Evolutionary conservation across 2,329 filamentous ascomycete species (phyloP), one percentile per base, ranked within the genome.

Genomic region (Calonectria hawksworthii): DNA sequence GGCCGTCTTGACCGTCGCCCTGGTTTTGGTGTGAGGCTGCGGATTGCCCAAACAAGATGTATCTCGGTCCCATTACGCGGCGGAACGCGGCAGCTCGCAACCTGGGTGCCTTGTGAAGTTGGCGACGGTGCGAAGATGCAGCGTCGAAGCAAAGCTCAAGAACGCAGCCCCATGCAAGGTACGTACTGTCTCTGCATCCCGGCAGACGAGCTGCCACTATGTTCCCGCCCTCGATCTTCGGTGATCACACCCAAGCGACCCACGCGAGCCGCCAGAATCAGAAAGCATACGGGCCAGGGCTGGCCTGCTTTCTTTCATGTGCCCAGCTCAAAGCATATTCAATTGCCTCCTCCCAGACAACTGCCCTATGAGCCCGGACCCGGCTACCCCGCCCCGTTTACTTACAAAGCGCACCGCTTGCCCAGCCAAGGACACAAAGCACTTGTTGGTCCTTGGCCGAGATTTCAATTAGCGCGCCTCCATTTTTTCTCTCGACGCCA

Each of bases 401-500:
- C 32, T 26, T 47, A 23, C 44, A 47, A 18, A 23, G 44, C 13
- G 44, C 32, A 38, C 32, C 34, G 30, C 30, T 36, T 51, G 50
- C n/a, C 26, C 50, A 34, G 34, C 51, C 11, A 34, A 34, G 30
- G 30, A 23, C 54, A 38, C 34, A 61, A 61, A 38, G 23, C 32
- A 61, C n/a, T 9, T 61, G 56, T 61, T 61, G 32, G 59, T 26
- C 30, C 47, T 52, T 18, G 21, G 54, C 64, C 34, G n/a, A 76
- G 47, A 34, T 79, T 64, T 41, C 65, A 72, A 36, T 65, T 80
- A 72, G 74, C 75, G 74, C 70, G 70, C 73, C 74, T 74, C 72
- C 63, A 70, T 76, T 76, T 75, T 76, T 74, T 76, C 64, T 76
- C 73, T 76, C 64, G 47, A 36, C n/a, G 16, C 23, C 61, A 69